A percentile compares a stretch with the other conserved stretches of the same genome.
phyloP scores from a whole-genome alignment of 192 early-diverging fungal species.

The Phlyctochytrium bullatum region DNA sequence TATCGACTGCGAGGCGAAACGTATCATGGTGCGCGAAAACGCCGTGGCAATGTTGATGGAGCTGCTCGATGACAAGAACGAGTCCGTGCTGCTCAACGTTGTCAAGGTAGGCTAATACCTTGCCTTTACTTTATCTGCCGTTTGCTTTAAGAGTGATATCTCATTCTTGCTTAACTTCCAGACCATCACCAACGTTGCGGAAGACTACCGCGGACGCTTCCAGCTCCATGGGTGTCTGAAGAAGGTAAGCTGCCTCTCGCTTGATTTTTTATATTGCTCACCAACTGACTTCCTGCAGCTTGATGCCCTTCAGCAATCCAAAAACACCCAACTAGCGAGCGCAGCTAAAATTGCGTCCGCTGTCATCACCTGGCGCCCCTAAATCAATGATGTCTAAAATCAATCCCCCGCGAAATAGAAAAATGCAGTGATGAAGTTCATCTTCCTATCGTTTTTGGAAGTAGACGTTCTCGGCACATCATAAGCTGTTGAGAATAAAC shows the following conservation, averaged over 20 bases:
- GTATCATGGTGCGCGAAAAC: conserved; percentile 44
- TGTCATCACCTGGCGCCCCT: conserved; percentile 59
- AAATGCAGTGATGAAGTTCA: too few species aligned
- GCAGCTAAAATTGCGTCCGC: conserved; percentile 45
- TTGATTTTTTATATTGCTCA: neutral
- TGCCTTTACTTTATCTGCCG: neutral
- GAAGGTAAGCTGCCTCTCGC: conserved; percentile 33
- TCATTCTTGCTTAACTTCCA: neutral
- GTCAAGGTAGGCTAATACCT: conserved; percentile 35
- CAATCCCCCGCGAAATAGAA: too few species aligned
- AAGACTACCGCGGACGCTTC: conserved; percentile 60
- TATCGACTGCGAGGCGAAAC: conserved; percentile 55
- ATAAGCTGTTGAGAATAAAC: too few species aligned
- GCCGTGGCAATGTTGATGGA: conserved; percentile 31
- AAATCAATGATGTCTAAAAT: too few species aligned
- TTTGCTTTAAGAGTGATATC: too few species aligned
- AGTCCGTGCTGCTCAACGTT: conserved; percentile 46
- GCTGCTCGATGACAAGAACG: conserved; percentile 47
- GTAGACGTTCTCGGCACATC: too few species aligned
- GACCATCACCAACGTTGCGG: conserved; percentile 54
- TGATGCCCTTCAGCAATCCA: conserved; percentile 28
- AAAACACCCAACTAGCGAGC: conserved; percentile 39
- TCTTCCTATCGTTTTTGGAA: too few species aligned
- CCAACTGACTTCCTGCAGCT: conserved; percentile 19
- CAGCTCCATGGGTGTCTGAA: conserved; percentile 45